These are phyloP conservation scores for Clavariopsis aquatica DNA, from an alignment of 495 filamentous ascomycete genomes.

Conservation along the genomic window DNA sequence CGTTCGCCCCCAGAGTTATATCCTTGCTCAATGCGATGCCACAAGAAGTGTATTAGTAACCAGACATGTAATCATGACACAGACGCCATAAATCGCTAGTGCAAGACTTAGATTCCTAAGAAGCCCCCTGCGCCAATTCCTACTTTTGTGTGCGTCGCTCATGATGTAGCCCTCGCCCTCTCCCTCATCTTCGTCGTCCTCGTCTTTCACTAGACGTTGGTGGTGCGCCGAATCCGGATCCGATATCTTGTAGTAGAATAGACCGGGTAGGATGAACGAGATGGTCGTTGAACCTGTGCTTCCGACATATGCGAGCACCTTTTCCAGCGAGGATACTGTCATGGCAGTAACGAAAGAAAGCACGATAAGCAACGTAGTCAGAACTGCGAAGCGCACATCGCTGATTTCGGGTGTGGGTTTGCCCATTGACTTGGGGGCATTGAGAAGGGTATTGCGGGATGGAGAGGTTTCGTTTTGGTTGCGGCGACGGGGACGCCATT, in stretches of 20 bases:
- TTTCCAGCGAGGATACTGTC: slow-evolving; percentile 83
- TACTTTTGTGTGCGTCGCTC: slow-evolving; percentile 37
- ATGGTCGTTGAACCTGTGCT: slow-evolving; percentile 92
- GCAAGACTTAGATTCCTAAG: slow-evolving; percentile 72
- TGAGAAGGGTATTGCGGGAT: slow-evolving; percentile 41
- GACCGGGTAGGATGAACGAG: slow-evolving; percentile 90
- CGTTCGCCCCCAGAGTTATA: not conserved
- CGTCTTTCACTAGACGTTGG: slow-evolving; percentile 81
- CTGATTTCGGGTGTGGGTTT: slow-evolving; percentile 60
- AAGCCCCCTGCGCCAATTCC: slow-evolving; percentile 58
- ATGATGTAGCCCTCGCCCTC: slow-evolving; percentile 42
- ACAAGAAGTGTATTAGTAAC: slow-evolving; percentile 78
- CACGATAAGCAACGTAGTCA: slow-evolving; percentile 82
- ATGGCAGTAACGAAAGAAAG: slow-evolving; percentile 84
- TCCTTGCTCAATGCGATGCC: slow-evolving; percentile 51
- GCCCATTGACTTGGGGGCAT: slow-evolving; percentile 9
- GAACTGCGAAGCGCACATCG: slow-evolving; percentile 83
- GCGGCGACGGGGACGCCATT: slow-evolving; percentile 74
- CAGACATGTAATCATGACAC: slow-evolving; percentile 89
- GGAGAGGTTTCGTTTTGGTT: slow-evolving; percentile 35
- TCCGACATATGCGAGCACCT: slow-evolving; percentile 91
- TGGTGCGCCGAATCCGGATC: slow-evolving; percentile 80
- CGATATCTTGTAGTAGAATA: slow-evolving; percentile 98
- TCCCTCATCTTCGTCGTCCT: slow-evolving; percentile 64
- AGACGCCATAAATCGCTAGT: slow-evolving; percentile 76